These are phyloP conservation scores for Fusarium foetens DNA, from an alignment of 2,329 filamentous ascomycete species.

Conservation along the genomic window DNA sequence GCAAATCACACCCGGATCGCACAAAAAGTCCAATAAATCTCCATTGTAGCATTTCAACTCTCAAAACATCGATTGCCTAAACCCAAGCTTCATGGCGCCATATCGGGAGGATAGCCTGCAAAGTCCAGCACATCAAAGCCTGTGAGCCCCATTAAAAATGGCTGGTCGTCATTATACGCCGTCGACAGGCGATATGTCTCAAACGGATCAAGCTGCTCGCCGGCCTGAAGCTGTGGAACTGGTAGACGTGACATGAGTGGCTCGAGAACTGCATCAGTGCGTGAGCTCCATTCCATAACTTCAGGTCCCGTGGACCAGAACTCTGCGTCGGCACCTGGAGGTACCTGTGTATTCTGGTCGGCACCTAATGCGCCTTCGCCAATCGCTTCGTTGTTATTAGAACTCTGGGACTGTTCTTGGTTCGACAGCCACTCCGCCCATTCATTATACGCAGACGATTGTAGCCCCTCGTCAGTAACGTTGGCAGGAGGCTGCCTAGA, in stretches of 20 bases:
- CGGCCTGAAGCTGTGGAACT: accelerated
- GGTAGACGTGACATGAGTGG: not conserved
- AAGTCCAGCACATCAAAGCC: not conserved
- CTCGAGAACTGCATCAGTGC: not conserved
- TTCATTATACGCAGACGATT: not conserved
- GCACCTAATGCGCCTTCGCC: accelerated
- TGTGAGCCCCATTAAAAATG: not conserved
- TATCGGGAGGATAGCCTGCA: not conserved
- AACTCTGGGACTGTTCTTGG: not conserved
- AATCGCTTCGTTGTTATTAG: accelerated
- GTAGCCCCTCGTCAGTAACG: not conserved
- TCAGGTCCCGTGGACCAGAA: not conserved
- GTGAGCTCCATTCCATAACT: not conserved
- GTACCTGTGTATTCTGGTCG: not conserved
- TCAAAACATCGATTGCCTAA: accelerated
- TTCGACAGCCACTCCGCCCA: not conserved
- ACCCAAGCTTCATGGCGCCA: not conserved
- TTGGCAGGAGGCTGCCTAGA: not conserved
- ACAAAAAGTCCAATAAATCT: accelerated
- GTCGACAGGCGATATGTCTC: not conserved
- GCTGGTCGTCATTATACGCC: not conserved
- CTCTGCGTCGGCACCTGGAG: not conserved
- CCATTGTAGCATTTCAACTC: accelerated
- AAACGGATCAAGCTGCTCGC: not conserved
- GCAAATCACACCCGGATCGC: accelerated